Percentiles rank a stretch among this genome's conserved stretches.
These are phyloP conservation scores for Aspergillus sp. DNA, from an alignment of 2,329 filamentous ascomycete genomes.

Conservation along the genomic window DNA sequence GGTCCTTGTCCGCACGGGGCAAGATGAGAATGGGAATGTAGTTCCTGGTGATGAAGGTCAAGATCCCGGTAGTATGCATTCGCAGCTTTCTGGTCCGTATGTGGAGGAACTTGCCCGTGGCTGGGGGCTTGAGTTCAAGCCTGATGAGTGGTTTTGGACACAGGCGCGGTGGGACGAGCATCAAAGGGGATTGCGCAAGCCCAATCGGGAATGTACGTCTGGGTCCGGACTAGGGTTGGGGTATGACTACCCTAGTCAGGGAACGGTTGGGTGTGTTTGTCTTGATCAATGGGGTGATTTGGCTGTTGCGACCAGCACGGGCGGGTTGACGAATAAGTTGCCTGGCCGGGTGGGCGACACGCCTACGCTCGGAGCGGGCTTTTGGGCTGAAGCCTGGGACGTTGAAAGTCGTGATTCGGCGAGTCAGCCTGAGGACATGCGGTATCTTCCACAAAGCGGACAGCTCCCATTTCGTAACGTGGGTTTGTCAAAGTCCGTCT, in stretches of 20 bases:
- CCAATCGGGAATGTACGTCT: background rate
- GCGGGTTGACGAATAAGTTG: conserved; percentile 85
- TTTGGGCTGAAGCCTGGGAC: conserved; percentile 84
- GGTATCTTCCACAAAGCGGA: background rate
- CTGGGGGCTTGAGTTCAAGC: conserved; percentile 67
- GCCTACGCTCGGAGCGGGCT: conserved; percentile 77
- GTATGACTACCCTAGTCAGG: conserved; percentile 63
- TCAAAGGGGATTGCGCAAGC: conserved; percentile 51
- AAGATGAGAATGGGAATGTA: conserved; percentile 59
- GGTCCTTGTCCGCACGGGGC: conserved; percentile 57
- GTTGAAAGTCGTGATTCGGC: conserved; percentile 20
- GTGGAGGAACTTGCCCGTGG: conserved; percentile 66
- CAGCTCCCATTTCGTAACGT: too few species aligned
- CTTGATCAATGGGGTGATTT: conserved; percentile 73
- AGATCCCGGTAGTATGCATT: conserved; percentile 52
- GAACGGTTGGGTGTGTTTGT: conserved; percentile 80
- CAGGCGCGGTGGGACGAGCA: conserved; percentile 78
- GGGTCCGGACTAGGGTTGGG: conserved; percentile 15
- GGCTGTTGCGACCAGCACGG: conserved; percentile 66
- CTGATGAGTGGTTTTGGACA: conserved; percentile 75
- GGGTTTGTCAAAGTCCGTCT: background rate
- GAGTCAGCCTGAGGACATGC: background rate
- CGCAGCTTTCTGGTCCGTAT: conserved; percentile 64
- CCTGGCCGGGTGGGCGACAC: conserved; percentile 85
- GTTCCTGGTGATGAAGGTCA: conserved; percentile 41